phyloP scores from a whole-genome alignment of 108 stramenopile species.

The Stephanodiscus triporus region DNA sequence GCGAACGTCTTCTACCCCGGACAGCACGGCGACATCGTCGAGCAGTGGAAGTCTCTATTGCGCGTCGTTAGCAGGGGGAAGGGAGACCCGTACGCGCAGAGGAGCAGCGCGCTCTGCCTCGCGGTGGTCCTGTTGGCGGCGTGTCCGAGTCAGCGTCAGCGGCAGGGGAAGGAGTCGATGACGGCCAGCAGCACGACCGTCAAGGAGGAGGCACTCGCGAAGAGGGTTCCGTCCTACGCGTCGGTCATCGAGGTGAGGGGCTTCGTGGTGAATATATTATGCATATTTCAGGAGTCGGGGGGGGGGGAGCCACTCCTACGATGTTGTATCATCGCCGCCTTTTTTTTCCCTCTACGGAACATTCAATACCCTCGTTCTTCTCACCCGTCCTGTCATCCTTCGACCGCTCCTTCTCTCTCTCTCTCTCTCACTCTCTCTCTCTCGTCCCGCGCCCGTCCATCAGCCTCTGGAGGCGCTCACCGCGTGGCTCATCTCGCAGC shows the following conservation, averaged over 20 bases:
- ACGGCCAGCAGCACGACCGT: background rate
- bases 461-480: conserved; percentile 79
- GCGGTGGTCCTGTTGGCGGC: conserved; percentile 77
- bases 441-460: too few relatives aligned
- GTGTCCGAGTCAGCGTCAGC: conserved; percentile 69
- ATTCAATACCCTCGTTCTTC: too few relatives aligned
- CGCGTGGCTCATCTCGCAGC: conserved; percentile 85
- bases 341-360: too few relatives aligned
- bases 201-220: conserved; percentile 2
- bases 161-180: background rate
- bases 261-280: too few relatives aligned
- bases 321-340: too few relatives aligned
- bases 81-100: conserved; percentile 82
- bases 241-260: conserved; percentile 63
- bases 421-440: too few relatives aligned
- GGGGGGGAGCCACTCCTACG: too few relatives aligned
- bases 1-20: conserved; percentile 84
- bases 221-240: conserved; percentile 75
- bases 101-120: conserved; percentile 75
- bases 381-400: too few relatives aligned
- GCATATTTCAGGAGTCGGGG: too few relatives aligned
- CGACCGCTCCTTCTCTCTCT: too few relatives aligned
- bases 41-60: conserved; percentile 86
- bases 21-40: conserved; percentile 80
- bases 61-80: conserved; percentile 85